Evolutionary conservation across 176 grass and related monocot genomes (phyloP).

Genomic region (Oryza glaberrima): DNA sequence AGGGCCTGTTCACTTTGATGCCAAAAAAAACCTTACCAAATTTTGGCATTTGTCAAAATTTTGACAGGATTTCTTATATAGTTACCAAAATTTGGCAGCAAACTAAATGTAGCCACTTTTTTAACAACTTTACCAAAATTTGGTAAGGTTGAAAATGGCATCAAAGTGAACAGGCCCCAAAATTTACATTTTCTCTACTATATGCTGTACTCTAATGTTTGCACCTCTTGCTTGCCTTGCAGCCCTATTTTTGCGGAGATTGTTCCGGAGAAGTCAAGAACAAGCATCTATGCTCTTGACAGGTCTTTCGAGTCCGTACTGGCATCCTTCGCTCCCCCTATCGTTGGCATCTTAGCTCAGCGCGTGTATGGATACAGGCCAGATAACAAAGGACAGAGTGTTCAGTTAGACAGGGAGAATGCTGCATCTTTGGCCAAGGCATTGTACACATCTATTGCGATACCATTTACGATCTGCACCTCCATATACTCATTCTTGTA

Average conservation of each 20-base stretch:
- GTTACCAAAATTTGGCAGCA: no score
- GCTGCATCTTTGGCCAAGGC: slow-evolving; percentile 83
- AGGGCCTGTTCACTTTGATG: no score
- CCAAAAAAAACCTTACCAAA: no score
- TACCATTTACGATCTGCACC: slow-evolving; percentile 65
- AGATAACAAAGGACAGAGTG: slow-evolving; percentile 34
- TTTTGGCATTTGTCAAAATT: no score
- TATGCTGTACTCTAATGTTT: background rate
- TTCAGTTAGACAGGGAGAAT: slow-evolving; percentile 58
- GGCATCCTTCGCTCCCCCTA: slow-evolving; percentile 76
- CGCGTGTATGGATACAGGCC: slow-evolving; percentile 74
- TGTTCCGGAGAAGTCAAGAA: slow-evolving; percentile 83
- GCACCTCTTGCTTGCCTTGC: slow-evolving; percentile 18
- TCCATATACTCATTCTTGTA: slow-evolving; percentile 89
- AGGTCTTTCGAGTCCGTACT: slow-evolving; percentile 78
- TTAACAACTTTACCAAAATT: no score
- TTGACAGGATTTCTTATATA: no score
- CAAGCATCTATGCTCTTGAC: slow-evolving; percentile 87
- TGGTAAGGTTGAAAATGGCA: no score
- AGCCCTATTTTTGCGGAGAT: slow-evolving; percentile 98
- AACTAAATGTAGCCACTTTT: no score
- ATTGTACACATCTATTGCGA: slow-evolving; percentile 72
- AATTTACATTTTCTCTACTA: slow-evolving; percentile 1
- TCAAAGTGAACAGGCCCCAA: no score
- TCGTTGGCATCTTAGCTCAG: slow-evolving; percentile 76